Percentiles rank a stretch among this genome's conserved stretches.
phyloP scores from a whole-genome alignment of 371 early-diverging fungal genomes.

The Haplosporangium sp. region DNA sequence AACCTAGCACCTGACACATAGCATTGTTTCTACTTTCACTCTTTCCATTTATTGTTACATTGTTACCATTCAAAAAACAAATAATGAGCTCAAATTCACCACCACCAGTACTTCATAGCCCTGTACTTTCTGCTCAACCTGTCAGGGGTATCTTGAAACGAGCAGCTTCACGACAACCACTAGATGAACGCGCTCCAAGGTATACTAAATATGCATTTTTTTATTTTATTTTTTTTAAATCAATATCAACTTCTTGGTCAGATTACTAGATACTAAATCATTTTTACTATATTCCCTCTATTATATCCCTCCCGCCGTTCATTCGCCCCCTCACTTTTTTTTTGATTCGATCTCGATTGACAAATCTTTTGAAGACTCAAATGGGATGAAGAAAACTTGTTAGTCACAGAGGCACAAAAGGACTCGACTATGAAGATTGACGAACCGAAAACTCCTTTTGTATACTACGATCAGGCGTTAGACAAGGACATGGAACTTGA shows the following conservation, averaged over 20 bases:
- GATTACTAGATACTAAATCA: too few species aligned
- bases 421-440: slow-evolving; percentile 96
- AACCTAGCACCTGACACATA: too few species aligned
- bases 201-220: slow-evolving; percentile 3
- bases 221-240: background rate
- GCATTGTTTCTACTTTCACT: too few species aligned
- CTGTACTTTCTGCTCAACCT: slow-evolving; percentile 56
- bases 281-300: too few species aligned
- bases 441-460: slow-evolving; percentile 96
- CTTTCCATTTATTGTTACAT: too few species aligned
- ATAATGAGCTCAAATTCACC: slow-evolving; percentile 1
- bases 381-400: slow-evolving; percentile 97
- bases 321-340: too few species aligned
- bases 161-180: slow-evolving; percentile 39
- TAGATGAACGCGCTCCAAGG: slow-evolving; percentile 50
- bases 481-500: slow-evolving; percentile 73
- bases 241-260: background rate
- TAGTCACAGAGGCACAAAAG: slow-evolving; percentile 90
- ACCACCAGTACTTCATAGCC: slow-evolving; percentile 27
- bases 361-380: slow-evolving; percentile 62
- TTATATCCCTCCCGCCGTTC: too few species aligned
- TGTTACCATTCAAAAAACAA: too few species aligned
- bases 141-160: slow-evolving; percentile 68
- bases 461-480: slow-evolving; percentile 83
- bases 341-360: too few species aligned